phyloP scores from a whole-genome alignment of 257 asterid species.

The Thymus mandschuricus region DNA sequence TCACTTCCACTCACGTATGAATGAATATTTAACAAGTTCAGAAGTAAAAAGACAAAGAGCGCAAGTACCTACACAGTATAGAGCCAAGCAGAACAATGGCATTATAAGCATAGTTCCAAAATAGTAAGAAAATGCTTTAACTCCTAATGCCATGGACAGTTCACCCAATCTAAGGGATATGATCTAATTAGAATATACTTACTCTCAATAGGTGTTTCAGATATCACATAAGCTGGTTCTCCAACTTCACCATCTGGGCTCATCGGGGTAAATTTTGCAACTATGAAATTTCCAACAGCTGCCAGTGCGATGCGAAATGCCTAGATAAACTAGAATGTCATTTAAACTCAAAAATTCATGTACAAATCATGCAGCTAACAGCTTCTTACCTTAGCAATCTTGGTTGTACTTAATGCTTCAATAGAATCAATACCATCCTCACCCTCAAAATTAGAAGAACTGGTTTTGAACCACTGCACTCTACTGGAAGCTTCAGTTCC shows the following conservation, averaged over 20 bases:
- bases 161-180: slow-evolving; percentile 5
- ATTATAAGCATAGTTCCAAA: background rate
- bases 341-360: slow-evolving; percentile 5
- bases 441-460: slow-evolving; percentile 63
- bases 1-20: background rate
- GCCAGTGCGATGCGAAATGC: slow-evolving; percentile 93
- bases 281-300: slow-evolving; percentile 82
- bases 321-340: slow-evolving; percentile 45
- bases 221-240: slow-evolving; percentile 78
- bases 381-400: slow-evolving; percentile 80
- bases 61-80: slow-evolving; percentile 12
- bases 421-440: slow-evolving; percentile 77
- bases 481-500: slow-evolving; percentile 99
- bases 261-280: slow-evolving; percentile 95
- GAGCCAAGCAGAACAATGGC: slow-evolving; percentile 2
- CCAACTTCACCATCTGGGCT: slow-evolving; percentile 99
- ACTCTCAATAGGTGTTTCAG: slow-evolving; percentile 79
- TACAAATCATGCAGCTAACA: slow-evolving; percentile 16
- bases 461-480: slow-evolving; percentile 97
- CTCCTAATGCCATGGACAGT: background rate
- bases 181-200: slow-evolving; percentile 38
- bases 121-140: slow-evolving; percentile 2
- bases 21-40: slow-evolving; percentile 9
- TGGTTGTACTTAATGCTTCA: slow-evolving; percentile 85
- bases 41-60: slow-evolving; percentile 22